Evolutionary conservation across 2,329 filamentous ascomycete species (phyloP), one percentile per base, ranked within the genome.

Genomic region (Pezicula carpinea): DNA sequence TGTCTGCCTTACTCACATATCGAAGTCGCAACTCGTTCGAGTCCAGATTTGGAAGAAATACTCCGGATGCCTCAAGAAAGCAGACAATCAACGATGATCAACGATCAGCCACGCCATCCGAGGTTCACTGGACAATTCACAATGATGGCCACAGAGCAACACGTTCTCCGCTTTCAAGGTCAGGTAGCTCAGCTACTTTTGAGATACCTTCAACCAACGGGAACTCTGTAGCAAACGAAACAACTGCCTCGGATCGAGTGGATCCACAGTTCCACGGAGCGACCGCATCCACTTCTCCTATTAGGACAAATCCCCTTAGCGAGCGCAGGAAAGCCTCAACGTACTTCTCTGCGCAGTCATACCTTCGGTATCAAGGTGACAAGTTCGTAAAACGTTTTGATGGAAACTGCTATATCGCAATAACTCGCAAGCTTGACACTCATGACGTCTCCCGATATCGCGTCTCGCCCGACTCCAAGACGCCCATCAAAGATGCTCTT

Each of bases 321-420:
- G 62, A 62, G 45, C 56, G 52, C 21, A 69, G 64, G 48, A 64
- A 66, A 6, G 79, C 81, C 0, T 82, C 83, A 6, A 93, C 89
- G n/a, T 96, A 96, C 69, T 99, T 97, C 69, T 97, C 93, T 0
- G 93, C 93, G 1, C 93, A 99, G 66, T 96, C 91, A 0, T 99
- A 99, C 68, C 79, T 99, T 36, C 87, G 93, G 17, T 99, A 99
- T 68, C 93, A 99, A 69, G 92, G 90, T 47, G 80, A 85, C 59
- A 99, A 99, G 67, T 99, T 99, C 60, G 93, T 97, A 59, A 90
- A 88, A 66, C 87, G 93, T 8, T 99, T 97, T 66, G 93, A 99
- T 67, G 89, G 90, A 60, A 99, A 99, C 67, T 99, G 93, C 71
- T 99, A 99, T 71, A 97, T 99, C 58, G 91, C 93, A 56, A 96